A percentile compares a stretch with the other conserved stretches of the same genome.
Conservation (phyloP, 495 filamentous ascomycete genomes). For the Penicillium nucicola region DNA sequence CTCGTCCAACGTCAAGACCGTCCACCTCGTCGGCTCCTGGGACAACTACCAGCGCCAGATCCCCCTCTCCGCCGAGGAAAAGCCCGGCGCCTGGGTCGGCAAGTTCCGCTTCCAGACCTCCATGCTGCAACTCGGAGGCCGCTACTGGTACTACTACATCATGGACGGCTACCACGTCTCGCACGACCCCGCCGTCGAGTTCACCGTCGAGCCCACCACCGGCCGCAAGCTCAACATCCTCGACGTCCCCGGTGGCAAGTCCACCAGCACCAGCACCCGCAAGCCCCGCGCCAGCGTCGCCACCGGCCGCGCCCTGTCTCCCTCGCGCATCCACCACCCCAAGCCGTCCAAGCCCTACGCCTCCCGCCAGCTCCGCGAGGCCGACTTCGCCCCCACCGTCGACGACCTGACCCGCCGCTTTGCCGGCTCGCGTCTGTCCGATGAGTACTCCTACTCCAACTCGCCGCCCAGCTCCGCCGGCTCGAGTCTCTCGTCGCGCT, state of each 20-base stretch:
- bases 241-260: slow-evolving; percentile 55
- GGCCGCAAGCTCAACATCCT: slow-evolving; percentile 87
- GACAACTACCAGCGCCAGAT: slow-evolving; percentile 94
- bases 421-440: slow-evolving; percentile 65
- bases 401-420: slow-evolving; percentile 75
- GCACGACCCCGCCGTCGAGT: slow-evolving; percentile 88
- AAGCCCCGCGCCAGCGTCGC: slow-evolving; percentile 57
- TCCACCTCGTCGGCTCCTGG: slow-evolving; percentile 97
- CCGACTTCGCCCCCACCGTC: slow-evolving; percentile 66
- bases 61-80: slow-evolving; percentile 85
- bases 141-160: slow-evolving; percentile 99
- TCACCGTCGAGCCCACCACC: slow-evolving; percentile 93
- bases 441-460: slow-evolving; percentile 61
- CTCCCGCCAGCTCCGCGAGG: slow-evolving; percentile 77
- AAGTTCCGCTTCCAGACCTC: slow-evolving; percentile 92
- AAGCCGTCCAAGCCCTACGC: slow-evolving; percentile 85
- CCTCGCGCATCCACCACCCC: slow-evolving; percentile 86
- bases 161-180: slow-evolving; percentile 99
- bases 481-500: slow-evolving; percentile 74
- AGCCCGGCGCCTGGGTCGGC: slow-evolving; percentile 85
- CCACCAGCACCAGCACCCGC: slow-evolving; percentile 19
- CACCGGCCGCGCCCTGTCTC: slow-evolving; percentile 81
- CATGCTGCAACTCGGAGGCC: slow-evolving; percentile 75
- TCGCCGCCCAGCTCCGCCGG: slow-evolving; percentile 70
- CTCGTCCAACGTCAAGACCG: slow-evolving; percentile 94